Evolutionary conservation across 2,329 filamentous ascomycete species (phyloP), one percentile per base, ranked within the genome.

Genomic region (Neonectria magnoliae): DNA sequence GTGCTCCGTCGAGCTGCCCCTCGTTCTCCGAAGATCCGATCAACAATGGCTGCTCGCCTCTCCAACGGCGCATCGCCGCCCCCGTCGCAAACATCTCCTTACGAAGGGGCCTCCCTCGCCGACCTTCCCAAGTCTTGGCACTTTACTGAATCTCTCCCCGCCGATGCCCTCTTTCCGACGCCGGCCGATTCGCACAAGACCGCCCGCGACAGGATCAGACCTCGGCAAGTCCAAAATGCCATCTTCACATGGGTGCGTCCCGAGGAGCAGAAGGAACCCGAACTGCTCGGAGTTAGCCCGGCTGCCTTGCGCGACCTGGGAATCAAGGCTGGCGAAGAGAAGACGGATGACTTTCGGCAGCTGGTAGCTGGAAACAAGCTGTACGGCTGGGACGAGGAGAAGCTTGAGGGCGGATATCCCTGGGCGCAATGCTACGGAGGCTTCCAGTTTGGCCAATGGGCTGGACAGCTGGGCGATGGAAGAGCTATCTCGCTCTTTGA

Each of bases 371-470:
- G 96, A 3, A 97, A 96, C 76, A 90, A 89, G 75, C 86, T 98
- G 14, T 88, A 92, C 60, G 95, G 94, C 54, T 92, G 91, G 88
- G 87, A 93, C 68, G 87, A 91, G 63, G 85, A 89, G 62, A 85
- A 83, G 69, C 77, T 81, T 25, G 82, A 88, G 62, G 91, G 92
- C 20, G 89, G 96, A 47, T 99, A 99, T 77, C 95, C 96, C 0
- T 99, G 96, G 96, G 94, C 96, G 33, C 96, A 99, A 81, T 98
- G 96, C 81, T 99, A 99, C 78, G 96, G 96, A 62, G 95, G 95
- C 61, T 89, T 87, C 75, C 85, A 90, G 75, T 89, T 90, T 76
- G 96, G 96, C 6, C 89, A 92, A 70, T 99, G 95, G 95, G 96
- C 96, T 4, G 94, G 96, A 6, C 96, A 99, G 79, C 88, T 99